phyloP scores from a whole-genome alignment of 2,329 filamentous ascomycete species.

The Ceratocystis albifundus region DNA sequence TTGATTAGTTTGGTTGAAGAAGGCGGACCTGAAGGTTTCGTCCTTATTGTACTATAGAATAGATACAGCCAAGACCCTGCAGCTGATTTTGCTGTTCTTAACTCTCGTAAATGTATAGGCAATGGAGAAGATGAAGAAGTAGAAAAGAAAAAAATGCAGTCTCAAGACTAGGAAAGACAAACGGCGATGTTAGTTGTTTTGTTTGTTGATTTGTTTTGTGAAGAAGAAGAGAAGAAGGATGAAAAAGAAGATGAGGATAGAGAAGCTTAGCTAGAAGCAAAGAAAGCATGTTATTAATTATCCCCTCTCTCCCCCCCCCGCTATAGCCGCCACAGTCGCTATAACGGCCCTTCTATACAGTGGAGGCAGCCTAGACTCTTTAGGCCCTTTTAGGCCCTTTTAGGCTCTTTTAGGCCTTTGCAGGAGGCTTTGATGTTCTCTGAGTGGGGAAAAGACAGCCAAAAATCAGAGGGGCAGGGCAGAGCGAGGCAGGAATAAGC shows the following conservation, averaged over 20 bases:
- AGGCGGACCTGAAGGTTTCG: not conserved
- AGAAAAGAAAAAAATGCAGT: not conserved
- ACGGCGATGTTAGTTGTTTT: not conserved
- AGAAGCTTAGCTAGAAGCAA: not conserved
- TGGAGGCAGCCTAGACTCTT: no score
- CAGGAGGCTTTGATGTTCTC: no score
- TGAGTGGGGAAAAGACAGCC: no score
- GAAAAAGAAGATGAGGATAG: conserved; percentile 5
- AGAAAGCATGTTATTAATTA: not conserved
- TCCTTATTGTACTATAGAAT: conserved; percentile 38
- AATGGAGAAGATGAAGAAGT: not conserved
- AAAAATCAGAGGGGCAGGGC: no score
- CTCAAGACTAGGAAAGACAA: not conserved
- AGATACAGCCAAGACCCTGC: conserved; percentile 43
- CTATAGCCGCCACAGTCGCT: no score
- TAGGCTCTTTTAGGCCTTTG: no score
- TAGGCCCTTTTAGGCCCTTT: no score
- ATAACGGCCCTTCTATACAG: no score
- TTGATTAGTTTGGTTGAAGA: not conserved
- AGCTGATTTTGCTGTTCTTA: conserved; percentile 31
- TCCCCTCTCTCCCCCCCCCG: no score
- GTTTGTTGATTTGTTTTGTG: not conserved
- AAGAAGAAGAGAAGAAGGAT: conserved; percentile 3
- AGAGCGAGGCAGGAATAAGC: no score
- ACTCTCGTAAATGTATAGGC: not conserved